A percentile compares a stretch with the other conserved stretches of the same genome.
Conservation (phyloP, 2,329 filamentous ascomycete species). For the Sporothrix curviconia region DNA sequence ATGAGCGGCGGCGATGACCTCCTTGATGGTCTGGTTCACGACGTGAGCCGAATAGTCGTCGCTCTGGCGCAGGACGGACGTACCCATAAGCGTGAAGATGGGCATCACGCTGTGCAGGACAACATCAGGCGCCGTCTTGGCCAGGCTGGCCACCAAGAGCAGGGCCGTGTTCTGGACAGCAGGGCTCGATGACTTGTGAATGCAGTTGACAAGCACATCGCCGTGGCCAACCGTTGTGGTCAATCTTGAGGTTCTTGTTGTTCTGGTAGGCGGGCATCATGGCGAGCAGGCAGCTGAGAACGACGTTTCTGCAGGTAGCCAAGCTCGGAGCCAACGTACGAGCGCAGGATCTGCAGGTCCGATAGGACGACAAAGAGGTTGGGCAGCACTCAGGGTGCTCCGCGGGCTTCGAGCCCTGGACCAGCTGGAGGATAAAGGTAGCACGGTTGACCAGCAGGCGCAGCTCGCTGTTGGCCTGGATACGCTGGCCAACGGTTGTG, state of each 20-base stretch:
- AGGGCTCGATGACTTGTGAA: slow-evolving; percentile 83
- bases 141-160: slow-evolving; percentile 78
- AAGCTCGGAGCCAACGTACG: slow-evolving; percentile 74
- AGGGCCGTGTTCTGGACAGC: slow-evolving; percentile 91
- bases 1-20: slow-evolving; percentile 90
- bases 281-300: slow-evolving; percentile 71
- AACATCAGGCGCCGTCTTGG: slow-evolving; percentile 79
- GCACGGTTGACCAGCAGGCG: slow-evolving; percentile 64
- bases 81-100: slow-evolving; percentile 97
- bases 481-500: slow-evolving; percentile 52
- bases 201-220: slow-evolving; percentile 87
- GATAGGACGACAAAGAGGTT: slow-evolving; percentile 79
- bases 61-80: slow-evolving; percentile 81
- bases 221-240: slow-evolving; percentile 75
- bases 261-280: slow-evolving; percentile 74
- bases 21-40: slow-evolving; percentile 88
- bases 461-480: slow-evolving; percentile 59
- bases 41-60: slow-evolving; percentile 97
- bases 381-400: slow-evolving; percentile 69
- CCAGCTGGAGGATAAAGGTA: slow-evolving; percentile 80
- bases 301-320: slow-evolving; percentile 83
- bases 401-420: slow-evolving; percentile 72
- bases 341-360: slow-evolving; percentile 78
- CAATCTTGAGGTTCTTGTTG: slow-evolving; percentile 57
- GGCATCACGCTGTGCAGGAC: slow-evolving; percentile 98